phyloP scores from a whole-genome alignment of 129 eudicot species.

The Ambrosia trifida region DNA sequence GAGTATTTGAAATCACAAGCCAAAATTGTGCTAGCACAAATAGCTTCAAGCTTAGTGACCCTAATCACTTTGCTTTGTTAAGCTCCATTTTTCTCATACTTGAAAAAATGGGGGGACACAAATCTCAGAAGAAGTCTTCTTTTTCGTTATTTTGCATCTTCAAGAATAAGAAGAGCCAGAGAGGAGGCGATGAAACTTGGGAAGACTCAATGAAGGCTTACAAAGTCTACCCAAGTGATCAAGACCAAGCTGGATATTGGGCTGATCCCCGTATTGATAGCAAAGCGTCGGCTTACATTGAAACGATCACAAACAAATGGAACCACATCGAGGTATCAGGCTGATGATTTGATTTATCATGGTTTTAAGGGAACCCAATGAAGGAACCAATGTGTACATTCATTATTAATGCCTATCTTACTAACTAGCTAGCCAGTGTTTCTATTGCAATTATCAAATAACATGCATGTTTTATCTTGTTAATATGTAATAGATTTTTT shows the following conservation, averaged over 20 bases:
- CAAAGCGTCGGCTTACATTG: constrained; percentile 40
- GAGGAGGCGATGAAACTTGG: constrained; percentile 18
- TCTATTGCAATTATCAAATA: constrained; percentile 25
- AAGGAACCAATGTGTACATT: constrained; percentile 25
- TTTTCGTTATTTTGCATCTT: constrained; percentile 34
- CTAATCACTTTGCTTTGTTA: background rate
- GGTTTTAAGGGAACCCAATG: background rate
- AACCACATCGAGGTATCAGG: constrained; percentile 40
- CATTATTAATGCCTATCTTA: constrained; percentile 12
- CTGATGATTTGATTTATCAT: constrained; percentile 1
- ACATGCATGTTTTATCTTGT: constrained; percentile 16
- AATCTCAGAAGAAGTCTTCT: constrained; percentile 31
- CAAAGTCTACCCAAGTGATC: constrained; percentile 45
- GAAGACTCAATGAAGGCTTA: constrained; percentile 46
- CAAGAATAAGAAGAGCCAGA: constrained; percentile 32
- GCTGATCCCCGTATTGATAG: constrained; percentile 44
- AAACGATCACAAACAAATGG: constrained; percentile 36
- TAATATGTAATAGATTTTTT: background rate
- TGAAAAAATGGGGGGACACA: constrained; percentile 23
- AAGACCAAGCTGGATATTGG: constrained; percentile 42
- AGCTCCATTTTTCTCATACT: background rate
- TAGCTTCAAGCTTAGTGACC: background rate
- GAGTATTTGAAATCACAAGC: constrained; percentile 28
- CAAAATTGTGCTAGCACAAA: constrained; percentile 19
- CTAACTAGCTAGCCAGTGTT: constrained; percentile 29